phyloP scores from a whole-genome alignment of 805 yeast species.

The Yarrowia sp. region DNA sequence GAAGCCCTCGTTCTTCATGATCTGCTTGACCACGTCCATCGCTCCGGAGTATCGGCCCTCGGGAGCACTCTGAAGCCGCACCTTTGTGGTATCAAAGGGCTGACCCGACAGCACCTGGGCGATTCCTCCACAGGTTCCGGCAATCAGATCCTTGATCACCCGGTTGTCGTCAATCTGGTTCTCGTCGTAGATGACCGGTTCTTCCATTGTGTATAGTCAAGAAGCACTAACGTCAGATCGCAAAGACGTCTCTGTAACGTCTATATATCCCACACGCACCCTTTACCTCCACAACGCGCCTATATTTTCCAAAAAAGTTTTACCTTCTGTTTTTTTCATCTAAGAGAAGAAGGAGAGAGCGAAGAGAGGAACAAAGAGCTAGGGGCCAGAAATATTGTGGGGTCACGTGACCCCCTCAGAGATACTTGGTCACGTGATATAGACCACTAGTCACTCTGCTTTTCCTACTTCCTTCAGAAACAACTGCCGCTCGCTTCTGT shows the following conservation, averaged over 20 bases:
- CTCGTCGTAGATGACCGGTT: constrained; percentile 30
- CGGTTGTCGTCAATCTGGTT: constrained; percentile 44
- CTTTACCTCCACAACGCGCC: constrained; percentile 22
- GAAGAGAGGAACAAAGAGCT: neutral
- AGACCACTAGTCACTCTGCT: no score
- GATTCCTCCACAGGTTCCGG: constrained; percentile 95
- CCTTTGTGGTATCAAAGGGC: constrained; percentile 95
- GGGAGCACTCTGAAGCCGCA: constrained; percentile 86
- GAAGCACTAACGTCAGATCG: no score
- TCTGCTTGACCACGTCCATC: constrained; percentile 73
- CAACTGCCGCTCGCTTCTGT: constrained; percentile 11
- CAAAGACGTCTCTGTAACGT: no score
- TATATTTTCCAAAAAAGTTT: constrained; percentile 33
- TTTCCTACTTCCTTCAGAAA: neutral
- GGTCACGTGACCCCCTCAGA: neutral
- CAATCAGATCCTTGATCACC: constrained; percentile 78
- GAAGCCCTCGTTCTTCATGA: constrained; percentile 81
- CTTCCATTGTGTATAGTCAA: constrained; percentile 14
- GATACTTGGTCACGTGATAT: no score
- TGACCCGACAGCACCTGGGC: constrained; percentile 96
- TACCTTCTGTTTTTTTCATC: neutral
- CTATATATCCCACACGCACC: no score
- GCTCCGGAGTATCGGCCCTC: constrained; percentile 78
- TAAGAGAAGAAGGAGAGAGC: constrained; percentile 22
- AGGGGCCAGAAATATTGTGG: neutral